Conservation (phyloP, 352 stramenopile species). For the Globisporangium middletonii region DNA sequence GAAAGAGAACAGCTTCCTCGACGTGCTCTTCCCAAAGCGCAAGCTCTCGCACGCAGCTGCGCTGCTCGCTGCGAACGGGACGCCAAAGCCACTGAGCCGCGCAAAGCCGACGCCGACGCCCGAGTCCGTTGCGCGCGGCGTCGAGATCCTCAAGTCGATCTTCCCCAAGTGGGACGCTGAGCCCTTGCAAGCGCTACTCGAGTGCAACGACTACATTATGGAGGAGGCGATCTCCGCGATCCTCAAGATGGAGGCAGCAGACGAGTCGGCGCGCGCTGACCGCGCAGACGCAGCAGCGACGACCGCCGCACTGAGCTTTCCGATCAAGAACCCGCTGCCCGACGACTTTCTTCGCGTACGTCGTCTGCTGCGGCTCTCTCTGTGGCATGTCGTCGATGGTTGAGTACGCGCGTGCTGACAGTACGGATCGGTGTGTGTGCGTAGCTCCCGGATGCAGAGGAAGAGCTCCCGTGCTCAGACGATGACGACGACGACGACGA, state of each 20-base stretch:
- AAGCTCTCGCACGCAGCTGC: conserved; percentile 4
- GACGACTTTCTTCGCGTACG: conserved; percentile 75
- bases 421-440: conserved; percentile 4
- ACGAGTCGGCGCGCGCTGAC: conserved; percentile 18
- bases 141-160: conserved; percentile 74
- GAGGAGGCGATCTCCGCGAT: conserved; percentile 77
- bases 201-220: conserved; percentile 73
- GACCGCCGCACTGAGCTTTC: conserved; percentile 16
- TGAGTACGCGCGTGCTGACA: not conserved
- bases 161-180: conserved; percentile 76
- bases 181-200: conserved; percentile 64
- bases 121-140: conserved; percentile 44
- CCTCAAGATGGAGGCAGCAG: conserved; percentile 65
- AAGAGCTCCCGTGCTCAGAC: conserved; percentile 16
- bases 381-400: not conserved
- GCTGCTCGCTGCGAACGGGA: not conserved
- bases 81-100: conserved; percentile 4
- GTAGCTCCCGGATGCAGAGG: conserved; percentile 48
- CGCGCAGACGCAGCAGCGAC: conserved; percentile 2
- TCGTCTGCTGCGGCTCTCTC: not conserved
- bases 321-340: conserved; percentile 66
- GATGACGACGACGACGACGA: conserved; percentile 18
- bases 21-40: conserved; percentile 15
- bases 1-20: conserved; percentile 14
- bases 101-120: conserved; percentile 23